Percentiles rank a stretch among this genome's conserved stretches.
Conservation (phyloP, 306 rosid species). For the Crotalaria pallida region DNA sequence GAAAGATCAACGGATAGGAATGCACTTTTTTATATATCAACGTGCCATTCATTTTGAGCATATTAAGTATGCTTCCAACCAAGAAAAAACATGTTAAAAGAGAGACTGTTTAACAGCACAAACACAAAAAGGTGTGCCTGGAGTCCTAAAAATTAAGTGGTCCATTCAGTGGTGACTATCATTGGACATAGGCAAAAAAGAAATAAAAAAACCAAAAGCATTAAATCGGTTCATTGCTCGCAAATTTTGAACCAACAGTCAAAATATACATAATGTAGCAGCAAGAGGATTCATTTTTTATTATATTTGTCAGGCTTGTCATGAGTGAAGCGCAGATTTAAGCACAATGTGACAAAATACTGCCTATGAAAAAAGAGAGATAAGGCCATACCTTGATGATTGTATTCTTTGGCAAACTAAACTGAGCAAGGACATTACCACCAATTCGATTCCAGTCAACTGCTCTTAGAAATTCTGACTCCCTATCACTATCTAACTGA, state of each 20-base stretch:
- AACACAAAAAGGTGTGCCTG: background rate
- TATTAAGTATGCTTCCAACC: background rate
- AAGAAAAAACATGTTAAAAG: background rate
- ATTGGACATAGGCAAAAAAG: background rate
- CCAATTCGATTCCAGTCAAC: conserved; percentile 67
- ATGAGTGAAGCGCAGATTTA: background rate
- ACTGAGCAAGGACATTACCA: conserved; percentile 41
- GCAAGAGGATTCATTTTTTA: background rate
- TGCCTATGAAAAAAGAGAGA: background rate
- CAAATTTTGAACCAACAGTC: background rate
- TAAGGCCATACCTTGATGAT: conserved; percentile 56
- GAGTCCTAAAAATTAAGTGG: background rate
- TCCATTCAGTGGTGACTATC: background rate
- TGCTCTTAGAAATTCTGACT: conserved; percentile 38
- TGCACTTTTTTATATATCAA: background rate
- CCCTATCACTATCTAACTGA: conserved; percentile 47
- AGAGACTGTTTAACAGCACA: background rate
- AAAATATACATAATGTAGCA: background rate
- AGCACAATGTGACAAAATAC: background rate
- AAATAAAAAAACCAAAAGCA: background rate
- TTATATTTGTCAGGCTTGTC: background rate
- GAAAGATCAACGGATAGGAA: background rate
- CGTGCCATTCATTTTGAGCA: background rate
- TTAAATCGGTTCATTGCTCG: background rate
- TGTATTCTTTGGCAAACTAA: conserved; percentile 58